Percentiles rank a stretch among this genome's conserved stretches.
These are phyloP conservation scores for Geotrichum klebahnii DNA, from an alignment of 1,139 yeast genomes.

Conservation along the genomic window DNA sequence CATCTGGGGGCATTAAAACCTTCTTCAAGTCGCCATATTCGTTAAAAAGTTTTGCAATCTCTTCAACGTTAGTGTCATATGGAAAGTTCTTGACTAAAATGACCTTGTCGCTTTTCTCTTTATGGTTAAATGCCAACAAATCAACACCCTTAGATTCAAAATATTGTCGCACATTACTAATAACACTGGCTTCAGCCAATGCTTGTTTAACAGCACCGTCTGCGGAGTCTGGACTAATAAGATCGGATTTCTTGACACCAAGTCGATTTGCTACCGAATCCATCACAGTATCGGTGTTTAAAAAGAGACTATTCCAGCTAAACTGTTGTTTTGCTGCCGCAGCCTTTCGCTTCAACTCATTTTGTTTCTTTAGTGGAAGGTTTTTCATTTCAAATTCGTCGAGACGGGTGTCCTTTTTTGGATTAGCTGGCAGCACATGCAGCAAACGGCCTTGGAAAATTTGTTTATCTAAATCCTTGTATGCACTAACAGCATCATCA, in stretches of 20 bases:
- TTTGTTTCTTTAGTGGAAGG: slow-evolving; percentile 86
- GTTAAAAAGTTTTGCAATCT: slow-evolving; percentile 73
- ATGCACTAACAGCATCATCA: slow-evolving; percentile 74
- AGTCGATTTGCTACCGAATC: slow-evolving; percentile 81
- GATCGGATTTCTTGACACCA: slow-evolving; percentile 77
- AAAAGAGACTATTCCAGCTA: slow-evolving; percentile 89
- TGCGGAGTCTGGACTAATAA: slow-evolving; percentile 82
- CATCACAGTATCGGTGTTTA: slow-evolving; percentile 88
- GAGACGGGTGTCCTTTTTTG: slow-evolving; percentile 62
- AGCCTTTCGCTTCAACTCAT: slow-evolving; percentile 74
- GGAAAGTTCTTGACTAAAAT: slow-evolving; percentile 88
- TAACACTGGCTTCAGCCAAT: slow-evolving; percentile 92
- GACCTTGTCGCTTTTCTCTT: slow-evolving; percentile 76
- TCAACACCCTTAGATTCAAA: slow-evolving; percentile 86
- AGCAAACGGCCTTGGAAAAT: slow-evolving; percentile 91
- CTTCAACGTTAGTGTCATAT: slow-evolving; percentile 74
- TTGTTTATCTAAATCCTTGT: slow-evolving; percentile 68
- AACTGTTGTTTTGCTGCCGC: slow-evolving; percentile 83
- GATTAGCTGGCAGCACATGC: slow-evolving; percentile 83
- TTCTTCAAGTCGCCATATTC: slow-evolving; percentile 77
- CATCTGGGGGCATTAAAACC: slow-evolving; percentile 91
- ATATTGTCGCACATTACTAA: slow-evolving; percentile 82
- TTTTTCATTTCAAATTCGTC: slow-evolving; percentile 90
- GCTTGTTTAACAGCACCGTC: slow-evolving; percentile 96
- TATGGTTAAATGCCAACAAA: slow-evolving; percentile 62